Base-by-base conservation (phyloP, 352 stramenopile genomes). In the Peronospora tabacina region DNA sequence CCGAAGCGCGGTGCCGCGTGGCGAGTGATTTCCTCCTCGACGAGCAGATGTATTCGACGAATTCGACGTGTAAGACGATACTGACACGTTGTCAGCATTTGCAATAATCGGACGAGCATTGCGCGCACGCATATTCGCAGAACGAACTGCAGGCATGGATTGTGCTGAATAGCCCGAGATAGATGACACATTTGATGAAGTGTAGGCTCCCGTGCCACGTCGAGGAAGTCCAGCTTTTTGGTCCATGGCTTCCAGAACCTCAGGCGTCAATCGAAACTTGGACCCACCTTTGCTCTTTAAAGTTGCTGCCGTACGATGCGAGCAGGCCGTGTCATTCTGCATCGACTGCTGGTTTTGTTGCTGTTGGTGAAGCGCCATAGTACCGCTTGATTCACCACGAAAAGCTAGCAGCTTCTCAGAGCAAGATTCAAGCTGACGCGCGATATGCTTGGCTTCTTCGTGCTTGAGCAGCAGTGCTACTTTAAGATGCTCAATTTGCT, bases 361-460 rank as follows among this genome's bases (percentile, higher is more conserved):
- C 4, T 41, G 30, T 37, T 57, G 40, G 3, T 38, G 36, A 6
- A n/a, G 38, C 24, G 39, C 12, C 3, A n/a, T 7, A 7, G 44
- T 32, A 12, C 17, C 30, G 26, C 2, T 24, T 39, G 40, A 40
- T n/a, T 66, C 54, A 13, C 55, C 49, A 40, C 69, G 68, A 6
- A 78, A 19, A n/a, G 63, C 33, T n/a, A 72, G 34, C 11, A 85
- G 70, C 44, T 76, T 75, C 19, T 79, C 70, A 10, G 75, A 69
- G 37, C 52, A 83, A 28, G 60, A 50, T 30, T 83, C 72, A 20
- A 85, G 56, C 20, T 82, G 69, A 1, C 70, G 62, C 7, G 72
- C 72, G 34, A 85, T 82, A 42, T 82, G 66, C 46, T 82, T 83
- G 10, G 70, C 72, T 57, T 92, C 81, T 66, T 92, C 78, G 41